Conservation (phyloP, 2,329 filamentous ascomycete species). For the Hypoxylon sp. region DNA sequence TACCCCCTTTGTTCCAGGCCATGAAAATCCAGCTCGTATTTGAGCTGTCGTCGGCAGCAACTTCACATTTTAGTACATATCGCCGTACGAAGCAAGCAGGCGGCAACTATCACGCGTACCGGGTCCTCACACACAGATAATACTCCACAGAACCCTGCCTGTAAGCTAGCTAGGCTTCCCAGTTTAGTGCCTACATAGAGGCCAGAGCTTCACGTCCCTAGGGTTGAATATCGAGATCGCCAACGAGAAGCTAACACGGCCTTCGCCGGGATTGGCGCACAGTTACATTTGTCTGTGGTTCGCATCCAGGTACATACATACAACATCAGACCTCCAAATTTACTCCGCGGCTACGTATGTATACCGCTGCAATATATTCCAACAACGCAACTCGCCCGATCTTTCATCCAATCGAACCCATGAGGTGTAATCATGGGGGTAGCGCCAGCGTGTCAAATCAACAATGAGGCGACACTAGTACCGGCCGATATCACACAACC, state of each 20-base stretch:
- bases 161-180: conserved; percentile 14
- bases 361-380: conserved; percentile 34
- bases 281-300: conserved; percentile 45
- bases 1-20: conserved; percentile 27
- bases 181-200: conserved; percentile 25
- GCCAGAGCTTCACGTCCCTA: conserved; percentile 35
- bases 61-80: conserved; percentile 25
- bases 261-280: conserved; percentile 44
- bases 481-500: conserved; percentile 37
- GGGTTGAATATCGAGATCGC: conserved; percentile 43
- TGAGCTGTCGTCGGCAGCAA: conserved; percentile 33
- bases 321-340: conserved; percentile 15
- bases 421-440: conserved; percentile 27
- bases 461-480: conserved; percentile 29
- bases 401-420: conserved; percentile 29
- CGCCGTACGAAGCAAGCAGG: conserved; percentile 24
- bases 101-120: conserved; percentile 19
- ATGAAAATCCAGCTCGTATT: conserved; percentile 43
- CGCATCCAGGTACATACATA: conserved; percentile 8
- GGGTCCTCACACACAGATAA: conserved; percentile 35
- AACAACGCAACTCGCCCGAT: conserved; percentile 37
- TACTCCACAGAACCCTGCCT: conserved; percentile 33
- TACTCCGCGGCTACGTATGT: conserved; percentile 19
- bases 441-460: conserved; percentile 43
- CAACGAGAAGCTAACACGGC: conserved; percentile 29